A percentile compares a stretch with the other conserved stretches of the same genome.
These are phyloP conservation scores for Psilocybe tampanensis DNA, from an alignment of 768 basidiomycete species.

Conservation along the genomic window DNA sequence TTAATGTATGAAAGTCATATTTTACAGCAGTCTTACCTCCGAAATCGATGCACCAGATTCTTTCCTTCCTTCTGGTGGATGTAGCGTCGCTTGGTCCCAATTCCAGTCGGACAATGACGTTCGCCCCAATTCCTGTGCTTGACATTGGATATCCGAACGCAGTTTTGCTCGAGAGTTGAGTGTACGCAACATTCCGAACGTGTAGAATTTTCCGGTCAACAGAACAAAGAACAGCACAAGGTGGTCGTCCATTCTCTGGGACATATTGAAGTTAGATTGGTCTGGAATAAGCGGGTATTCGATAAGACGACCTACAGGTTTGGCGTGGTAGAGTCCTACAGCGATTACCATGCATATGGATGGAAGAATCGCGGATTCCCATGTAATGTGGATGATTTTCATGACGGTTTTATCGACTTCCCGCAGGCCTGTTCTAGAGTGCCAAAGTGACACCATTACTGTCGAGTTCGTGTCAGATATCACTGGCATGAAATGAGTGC, in stretches of 20 bases:
- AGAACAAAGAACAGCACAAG: slow-evolving; percentile 51
- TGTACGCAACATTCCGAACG: slow-evolving; percentile 41
- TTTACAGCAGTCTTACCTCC: neutral
- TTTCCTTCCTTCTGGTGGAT: slow-evolving; percentile 1
- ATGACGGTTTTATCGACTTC: slow-evolving; percentile 41
- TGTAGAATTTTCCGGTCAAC: slow-evolving; percentile 52
- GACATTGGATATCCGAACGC: slow-evolving; percentile 39
- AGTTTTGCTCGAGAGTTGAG: slow-evolving; percentile 38
- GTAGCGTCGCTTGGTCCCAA: slow-evolving; percentile 16
- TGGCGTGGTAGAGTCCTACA: slow-evolving; percentile 36
- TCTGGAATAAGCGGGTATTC: too few species aligned
- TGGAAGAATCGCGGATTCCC: slow-evolving; percentile 36
- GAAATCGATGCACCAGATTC: neutral
- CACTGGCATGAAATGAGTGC: neutral
- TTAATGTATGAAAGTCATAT: neutral
- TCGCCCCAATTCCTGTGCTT: slow-evolving; percentile 42
- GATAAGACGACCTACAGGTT: slow-evolving; percentile 30
- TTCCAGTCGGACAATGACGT: slow-evolving; percentile 40
- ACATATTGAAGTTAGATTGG: neutral
- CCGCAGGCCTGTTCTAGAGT: slow-evolving; percentile 34
- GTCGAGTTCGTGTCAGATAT: neutral
- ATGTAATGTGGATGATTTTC: slow-evolving; percentile 42
- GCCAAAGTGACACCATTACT: slow-evolving; percentile 47
- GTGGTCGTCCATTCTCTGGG: slow-evolving; percentile 35
- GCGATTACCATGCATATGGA: slow-evolving; percentile 37